These are phyloP conservation scores for Dactylonectria estremocensis DNA, from an alignment of 2,329 filamentous ascomycete genomes.

Conservation along the genomic window DNA sequence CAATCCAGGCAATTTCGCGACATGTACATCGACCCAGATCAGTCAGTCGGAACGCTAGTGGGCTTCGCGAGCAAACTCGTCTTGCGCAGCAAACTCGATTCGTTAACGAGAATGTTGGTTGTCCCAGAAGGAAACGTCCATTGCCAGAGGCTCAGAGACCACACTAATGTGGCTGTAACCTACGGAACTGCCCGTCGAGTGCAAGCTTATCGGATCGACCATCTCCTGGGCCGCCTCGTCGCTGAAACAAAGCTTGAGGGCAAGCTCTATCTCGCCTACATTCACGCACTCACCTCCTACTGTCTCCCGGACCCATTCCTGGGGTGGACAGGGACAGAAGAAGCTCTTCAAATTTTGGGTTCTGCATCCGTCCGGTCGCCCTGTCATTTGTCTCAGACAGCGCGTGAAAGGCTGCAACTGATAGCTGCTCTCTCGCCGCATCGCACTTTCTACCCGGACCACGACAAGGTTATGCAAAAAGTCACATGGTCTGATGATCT, in stretches of 20 bases:
- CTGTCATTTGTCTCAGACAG: not conserved
- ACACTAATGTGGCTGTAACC: constrained; percentile 57
- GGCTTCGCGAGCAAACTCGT: constrained; percentile 58
- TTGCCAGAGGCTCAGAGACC: constrained; percentile 18
- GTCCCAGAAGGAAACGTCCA: constrained; percentile 54
- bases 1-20: constrained; percentile 34
- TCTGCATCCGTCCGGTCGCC: constrained; percentile 63
- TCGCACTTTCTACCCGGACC: constrained; percentile 63
- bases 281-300: constrained; percentile 70
- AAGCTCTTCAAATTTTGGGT: constrained; percentile 63
- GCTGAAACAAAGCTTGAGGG: constrained; percentile 67
- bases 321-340: constrained; percentile 67
- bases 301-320: constrained; percentile 67
- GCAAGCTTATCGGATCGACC: constrained; percentile 66
- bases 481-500: constrained; percentile 60
- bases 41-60: constrained; percentile 33
- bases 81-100: constrained; percentile 47
- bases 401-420: not conserved
- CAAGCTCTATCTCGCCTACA: constrained; percentile 65
- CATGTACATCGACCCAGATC: constrained; percentile 35
- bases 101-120: constrained; percentile 53
- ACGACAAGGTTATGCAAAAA: constrained; percentile 61
- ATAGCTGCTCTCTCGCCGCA: constrained; percentile 24
- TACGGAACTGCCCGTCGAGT: constrained; percentile 34
- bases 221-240: constrained; percentile 62